Percentiles rank a stretch among this genome's conserved stretches.
These are phyloP conservation scores for Pichia sporocuriosa DNA, from an alignment of 805 yeast genomes.

Conservation along the genomic window DNA sequence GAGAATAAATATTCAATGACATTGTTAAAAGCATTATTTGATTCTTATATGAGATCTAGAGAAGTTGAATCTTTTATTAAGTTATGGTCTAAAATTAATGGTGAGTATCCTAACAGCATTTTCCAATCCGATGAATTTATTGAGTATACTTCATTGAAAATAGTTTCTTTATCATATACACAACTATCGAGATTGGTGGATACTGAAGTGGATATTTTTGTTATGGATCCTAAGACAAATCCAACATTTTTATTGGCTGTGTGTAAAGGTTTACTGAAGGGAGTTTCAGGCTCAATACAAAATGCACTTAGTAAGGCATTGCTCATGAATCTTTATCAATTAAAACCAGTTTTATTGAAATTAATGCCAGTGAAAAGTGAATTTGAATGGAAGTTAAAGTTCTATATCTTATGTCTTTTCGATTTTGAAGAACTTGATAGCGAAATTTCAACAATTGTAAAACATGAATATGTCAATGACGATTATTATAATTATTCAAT, in stretches of 20 bases:
- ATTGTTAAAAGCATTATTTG: slow-evolving; percentile 16
- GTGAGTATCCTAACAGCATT: slow-evolving; percentile 3
- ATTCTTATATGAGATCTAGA: slow-evolving; percentile 50
- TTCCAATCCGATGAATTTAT: slow-evolving; percentile 28
- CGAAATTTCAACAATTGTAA: neutral
- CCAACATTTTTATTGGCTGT: slow-evolving; percentile 26
- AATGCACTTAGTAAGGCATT: slow-evolving; percentile 23
- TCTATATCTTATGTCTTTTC: slow-evolving; percentile 42
- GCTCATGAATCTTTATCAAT: slow-evolving; percentile 12
- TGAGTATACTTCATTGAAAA: slow-evolving; percentile 33
- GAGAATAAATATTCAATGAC: neutral
- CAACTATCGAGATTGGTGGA: slow-evolving; percentile 33
- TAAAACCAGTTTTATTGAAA: slow-evolving; percentile 17
- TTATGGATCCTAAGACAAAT: slow-evolving; percentile 8
- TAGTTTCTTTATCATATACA: slow-evolving; percentile 39
- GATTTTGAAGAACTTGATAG: slow-evolving; percentile 27
- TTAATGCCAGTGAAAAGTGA: slow-evolving; percentile 19
- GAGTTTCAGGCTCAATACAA: slow-evolving; percentile 24
- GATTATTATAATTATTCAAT: slow-evolving; percentile 16
- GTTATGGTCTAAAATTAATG: slow-evolving; percentile 34
- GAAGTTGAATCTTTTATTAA: slow-evolving; percentile 45
- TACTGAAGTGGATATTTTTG: slow-evolving; percentile 13
- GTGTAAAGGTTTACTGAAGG: slow-evolving; percentile 35
- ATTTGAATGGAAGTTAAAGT: slow-evolving; percentile 39
- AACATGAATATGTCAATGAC: slow-evolving; percentile 2